Percentiles rank a stretch among this genome's conserved stretches.
These are phyloP conservation scores for Skeletonema tropicum DNA, from an alignment of 108 stramenopile species.

Conservation along the genomic window DNA sequence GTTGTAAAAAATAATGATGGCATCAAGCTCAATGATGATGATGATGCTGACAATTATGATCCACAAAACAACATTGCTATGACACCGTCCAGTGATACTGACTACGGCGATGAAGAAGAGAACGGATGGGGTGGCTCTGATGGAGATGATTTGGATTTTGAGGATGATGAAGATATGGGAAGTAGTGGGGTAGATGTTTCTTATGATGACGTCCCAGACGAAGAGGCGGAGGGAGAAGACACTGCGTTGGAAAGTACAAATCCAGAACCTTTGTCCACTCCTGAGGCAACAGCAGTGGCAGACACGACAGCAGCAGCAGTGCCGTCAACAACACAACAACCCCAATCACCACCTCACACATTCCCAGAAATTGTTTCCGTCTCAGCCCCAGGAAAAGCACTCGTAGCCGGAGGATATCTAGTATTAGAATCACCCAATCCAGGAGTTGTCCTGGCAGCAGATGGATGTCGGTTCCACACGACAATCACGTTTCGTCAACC, in stretches of 20 bases:
- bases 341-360: neutral
- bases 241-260: neutral
- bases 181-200: neutral
- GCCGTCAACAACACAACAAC: neutral
- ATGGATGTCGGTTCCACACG: constrained; percentile 82
- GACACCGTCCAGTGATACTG: neutral
- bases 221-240: neutral
- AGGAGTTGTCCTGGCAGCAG: constrained; percentile 87
- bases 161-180: constrained; percentile 2
- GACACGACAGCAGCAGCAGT: too few species aligned
- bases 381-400: constrained; percentile 91
- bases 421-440: constrained; percentile 90
- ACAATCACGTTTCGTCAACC: constrained; percentile 57
- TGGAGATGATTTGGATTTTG: constrained; percentile 23
- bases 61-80: neutral
- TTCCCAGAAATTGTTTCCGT: constrained; percentile 42
- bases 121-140: constrained; percentile 6
- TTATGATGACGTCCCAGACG: neutral
- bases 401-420: constrained; percentile 94
- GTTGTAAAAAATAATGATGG: too few species aligned
- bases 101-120: constrained; percentile 1
- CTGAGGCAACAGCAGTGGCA: too few species aligned
- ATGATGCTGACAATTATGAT: neutral
- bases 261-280: neutral
- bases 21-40: neutral